A percentile compares a stretch with the other conserved stretches of the same genome.
These are phyloP conservation scores for Epicoccum sorghinum DNA, from an alignment of 2,329 filamentous ascomycete genomes.

Conservation along the genomic window DNA sequence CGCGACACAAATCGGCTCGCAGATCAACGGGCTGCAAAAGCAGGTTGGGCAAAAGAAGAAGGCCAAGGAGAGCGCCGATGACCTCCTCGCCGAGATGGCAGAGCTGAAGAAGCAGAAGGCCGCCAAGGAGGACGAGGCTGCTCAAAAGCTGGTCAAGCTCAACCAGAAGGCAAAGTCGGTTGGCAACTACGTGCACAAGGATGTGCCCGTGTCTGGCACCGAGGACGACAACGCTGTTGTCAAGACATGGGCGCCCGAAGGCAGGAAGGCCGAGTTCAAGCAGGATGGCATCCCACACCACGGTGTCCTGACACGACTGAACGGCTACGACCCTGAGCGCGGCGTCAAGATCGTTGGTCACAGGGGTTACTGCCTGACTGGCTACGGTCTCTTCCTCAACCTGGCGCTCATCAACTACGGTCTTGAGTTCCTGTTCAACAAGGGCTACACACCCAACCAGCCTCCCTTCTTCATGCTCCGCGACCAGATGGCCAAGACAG, in stretches of 20 bases:
- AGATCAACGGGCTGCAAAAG: conserved; percentile 89
- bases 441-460: conserved; percentile 76
- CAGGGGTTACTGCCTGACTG: conserved; percentile 88
- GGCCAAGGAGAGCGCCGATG: conserved; percentile 82
- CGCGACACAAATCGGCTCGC: conserved; percentile 78
- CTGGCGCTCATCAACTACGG: conserved; percentile 95
- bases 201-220: conserved; percentile 81
- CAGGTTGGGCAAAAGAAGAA: conserved; percentile 92
- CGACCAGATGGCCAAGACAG: conserved; percentile 97
- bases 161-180: conserved; percentile 82
- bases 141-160: conserved; percentile 75
- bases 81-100: conserved; percentile 78
- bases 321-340: conserved; percentile 91
- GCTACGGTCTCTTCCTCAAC: conserved; percentile 90
- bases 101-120: conserved; percentile 84
- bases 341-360: conserved; percentile 84
- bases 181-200: conserved; percentile 90
- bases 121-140: conserved; percentile 73
- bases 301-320: conserved; percentile 85
- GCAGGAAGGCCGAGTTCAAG: conserved; percentile 77
- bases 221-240: conserved; percentile 86
- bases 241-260: conserved; percentile 81
- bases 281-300: conserved; percentile 85
- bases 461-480: conserved; percentile 77
- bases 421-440: conserved; percentile 81